Conservation (phyloP, 345 rosid genomes). For the Microcos paniculata region DNA sequence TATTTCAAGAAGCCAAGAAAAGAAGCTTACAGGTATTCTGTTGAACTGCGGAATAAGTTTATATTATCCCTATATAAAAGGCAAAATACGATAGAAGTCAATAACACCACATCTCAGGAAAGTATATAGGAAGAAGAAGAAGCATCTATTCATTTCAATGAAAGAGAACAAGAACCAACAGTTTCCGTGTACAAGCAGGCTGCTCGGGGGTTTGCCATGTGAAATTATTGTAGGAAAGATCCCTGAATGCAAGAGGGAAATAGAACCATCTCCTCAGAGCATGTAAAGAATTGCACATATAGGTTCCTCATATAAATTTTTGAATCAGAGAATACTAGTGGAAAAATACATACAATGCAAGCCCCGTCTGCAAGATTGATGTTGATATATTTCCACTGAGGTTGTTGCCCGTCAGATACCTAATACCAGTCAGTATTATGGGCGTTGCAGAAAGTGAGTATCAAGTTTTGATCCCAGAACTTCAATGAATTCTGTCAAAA, state of each 20-base stretch:
- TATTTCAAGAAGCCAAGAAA: background rate
- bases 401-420: conserved; percentile 27
- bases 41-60: conserved; percentile 61
- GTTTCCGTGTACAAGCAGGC: conserved; percentile 30
- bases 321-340: background rate
- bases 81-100: background rate
- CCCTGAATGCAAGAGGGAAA: conserved; percentile 31
- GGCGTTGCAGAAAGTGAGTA: background rate
- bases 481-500: background rate
- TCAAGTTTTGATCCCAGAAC: background rate
- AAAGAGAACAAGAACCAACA: conserved; percentile 14
- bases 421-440: conserved; percentile 5
- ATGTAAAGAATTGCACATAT: background rate
- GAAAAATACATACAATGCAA: conserved; percentile 26
- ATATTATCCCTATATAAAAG: conserved; percentile 44
- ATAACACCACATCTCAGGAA: conserved; percentile 9
- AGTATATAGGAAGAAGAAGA: conserved; percentile 13
- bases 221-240: conserved; percentile 41
- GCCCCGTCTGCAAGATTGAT: conserved; percentile 30
- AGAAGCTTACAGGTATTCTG: conserved; percentile 47
- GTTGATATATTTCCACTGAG: conserved; percentile 28
- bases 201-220: conserved; percentile 20
- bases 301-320: background rate
- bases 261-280: conserved; percentile 4
- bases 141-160: background rate